Conservation (phyloP, 2,329 filamentous ascomycete species). For the Capronia epimyces region DNA sequence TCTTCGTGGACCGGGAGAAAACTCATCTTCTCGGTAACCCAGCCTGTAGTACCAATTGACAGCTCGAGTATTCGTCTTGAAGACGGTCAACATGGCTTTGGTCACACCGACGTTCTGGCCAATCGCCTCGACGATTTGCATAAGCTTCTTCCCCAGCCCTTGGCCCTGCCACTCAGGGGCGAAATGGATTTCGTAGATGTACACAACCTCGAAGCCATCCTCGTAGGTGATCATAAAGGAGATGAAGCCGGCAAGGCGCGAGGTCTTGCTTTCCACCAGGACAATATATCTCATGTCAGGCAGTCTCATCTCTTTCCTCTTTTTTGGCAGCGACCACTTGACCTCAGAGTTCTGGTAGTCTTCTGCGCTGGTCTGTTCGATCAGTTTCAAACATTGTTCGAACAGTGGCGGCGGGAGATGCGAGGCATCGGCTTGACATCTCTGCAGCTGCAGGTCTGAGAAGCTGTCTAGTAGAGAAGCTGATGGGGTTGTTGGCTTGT, state of each 20-base stretch:
- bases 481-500: conserved; percentile 20
- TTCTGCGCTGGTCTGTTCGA: conserved; percentile 49
- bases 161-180: conserved; percentile 39
- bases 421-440: conserved; percentile 14
- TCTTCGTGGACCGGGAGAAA: conserved; percentile 46
- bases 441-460: conserved; percentile 6
- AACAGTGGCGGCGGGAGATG: conserved; percentile 39
- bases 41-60: conserved; percentile 46
- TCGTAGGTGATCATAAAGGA: conserved; percentile 56
- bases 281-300: conserved; percentile 56
- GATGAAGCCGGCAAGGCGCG: conserved; percentile 40
- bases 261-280: conserved; percentile 27
- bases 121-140: conserved; percentile 46
- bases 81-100: conserved; percentile 59
- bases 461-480: conserved; percentile 8
- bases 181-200: conserved; percentile 60
- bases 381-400: conserved; percentile 48
- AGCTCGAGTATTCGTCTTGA: conserved; percentile 47
- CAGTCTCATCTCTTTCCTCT: conserved; percentile 54
- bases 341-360: conserved; percentile 49
- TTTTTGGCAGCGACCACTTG: conserved; percentile 52
- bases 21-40: conserved; percentile 50
- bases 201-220: conserved; percentile 52
- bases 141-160: conserved; percentile 50
- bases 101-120: conserved; percentile 44